Base-by-base conservation (phyloP, 805 yeast genomes). In the Kodamaea hsintzibuensis region DNA sequence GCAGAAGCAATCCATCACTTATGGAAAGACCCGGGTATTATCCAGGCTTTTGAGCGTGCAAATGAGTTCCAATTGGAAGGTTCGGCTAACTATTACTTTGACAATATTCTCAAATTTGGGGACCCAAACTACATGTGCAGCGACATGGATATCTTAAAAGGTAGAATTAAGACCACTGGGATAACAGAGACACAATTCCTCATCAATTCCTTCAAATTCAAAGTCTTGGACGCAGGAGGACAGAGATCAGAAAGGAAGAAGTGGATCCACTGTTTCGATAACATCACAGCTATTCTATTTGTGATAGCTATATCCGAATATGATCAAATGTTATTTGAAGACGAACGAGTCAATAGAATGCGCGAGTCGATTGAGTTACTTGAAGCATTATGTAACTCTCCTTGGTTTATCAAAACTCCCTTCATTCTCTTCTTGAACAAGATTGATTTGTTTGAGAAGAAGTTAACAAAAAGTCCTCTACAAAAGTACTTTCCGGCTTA, bases 201-300 rank as follows among this genome's bases (percentile, higher is more conserved):
- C 53, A 83, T 93, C 56, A 76, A 76, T 49, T 78, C 83, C 2
- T 80, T 84, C 47, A 82, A 78, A 58, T 86, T 92, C 67, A 85
- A 84, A 63, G 89, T 95, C 42, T 73, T 91, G 27, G 99, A 95
- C 76, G 98, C 97, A 3, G 99, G 99, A 51, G 99, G 99, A 1
- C 98, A 92, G 72, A 74, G 97, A 56, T 83, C 90, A 17, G 98
- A 92, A 68, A 79, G 98, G 56, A 84, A 87, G 61, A 92, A 92
- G 68, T 92, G 98, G 98, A 89, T 92, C 57, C 97, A 91, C 65
- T 90, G 96, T 65, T 92, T 92, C 70, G 95, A 92, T 64, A 90
- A 88, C 57, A 89, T 93, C 49, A 88, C 96, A 0, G 89, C 96
- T 2, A 87, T 96, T 0, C 69, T 93, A 39, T 95, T 91, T 69